A percentile compares a stretch with the other conserved stretches of the same genome.
phyloP scores from a whole-genome alignment of 2,329 filamentous ascomycete genomes.

The Diplodia sapinea region DNA sequence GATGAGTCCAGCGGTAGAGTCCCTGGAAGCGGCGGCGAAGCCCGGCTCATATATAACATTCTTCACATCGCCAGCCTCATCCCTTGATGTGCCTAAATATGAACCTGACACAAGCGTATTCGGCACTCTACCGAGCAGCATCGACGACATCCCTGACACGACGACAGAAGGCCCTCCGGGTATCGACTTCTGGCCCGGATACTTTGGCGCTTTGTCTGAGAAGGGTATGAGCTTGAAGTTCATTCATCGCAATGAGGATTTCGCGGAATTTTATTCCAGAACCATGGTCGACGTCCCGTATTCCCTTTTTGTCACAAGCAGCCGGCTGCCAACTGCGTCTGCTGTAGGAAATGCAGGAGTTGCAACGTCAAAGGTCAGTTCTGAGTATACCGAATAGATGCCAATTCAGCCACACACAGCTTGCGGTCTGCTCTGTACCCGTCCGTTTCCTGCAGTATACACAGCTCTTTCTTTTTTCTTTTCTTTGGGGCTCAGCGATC shows the following conservation, averaged over 20 bases:
- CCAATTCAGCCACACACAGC: neutral
- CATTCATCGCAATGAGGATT: neutral
- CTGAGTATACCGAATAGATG: neutral
- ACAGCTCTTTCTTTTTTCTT: neutral
- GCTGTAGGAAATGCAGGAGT: no score
- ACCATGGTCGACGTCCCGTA: conserved; percentile 18
- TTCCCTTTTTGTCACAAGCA: conserved; percentile 12
- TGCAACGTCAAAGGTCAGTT: conserved; percentile 20
- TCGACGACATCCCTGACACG: conserved; percentile 45
- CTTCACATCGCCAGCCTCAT: conserved; percentile 39
- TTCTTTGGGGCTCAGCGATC: neutral
- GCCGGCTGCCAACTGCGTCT: neutral
- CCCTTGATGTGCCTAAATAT: neutral
- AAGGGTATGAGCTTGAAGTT: conserved; percentile 51
- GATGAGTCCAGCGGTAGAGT: neutral
- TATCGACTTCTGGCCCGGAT: conserved; percentile 37
- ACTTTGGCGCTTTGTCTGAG: conserved; percentile 69
- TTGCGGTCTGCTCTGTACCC: neutral
- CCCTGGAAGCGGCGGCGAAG: conserved; percentile 62
- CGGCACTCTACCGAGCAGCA: conserved; percentile 53
- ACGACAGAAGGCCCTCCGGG: conserved; percentile 32
- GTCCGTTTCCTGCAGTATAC: no score
- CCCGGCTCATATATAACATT: conserved; percentile 66
- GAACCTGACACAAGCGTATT: neutral
- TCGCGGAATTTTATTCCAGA: neutral